phyloP scores from a whole-genome alignment of 352 stramenopile species.

The Globisporangium carolinianum region DNA sequence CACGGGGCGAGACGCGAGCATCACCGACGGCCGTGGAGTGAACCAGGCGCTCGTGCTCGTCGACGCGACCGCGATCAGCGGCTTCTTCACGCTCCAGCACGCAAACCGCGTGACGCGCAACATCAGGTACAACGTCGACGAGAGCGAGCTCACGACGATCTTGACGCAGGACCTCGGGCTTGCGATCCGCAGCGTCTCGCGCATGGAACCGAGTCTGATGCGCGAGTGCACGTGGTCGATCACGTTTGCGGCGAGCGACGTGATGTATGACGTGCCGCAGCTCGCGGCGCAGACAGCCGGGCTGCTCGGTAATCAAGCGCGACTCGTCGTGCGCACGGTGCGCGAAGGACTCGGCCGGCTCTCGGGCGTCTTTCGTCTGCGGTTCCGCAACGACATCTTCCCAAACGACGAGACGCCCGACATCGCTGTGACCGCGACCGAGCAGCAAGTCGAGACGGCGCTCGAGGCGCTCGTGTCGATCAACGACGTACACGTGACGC shows the following conservation, averaged over 20 bases:
- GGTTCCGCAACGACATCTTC: slow-evolving; percentile 68
- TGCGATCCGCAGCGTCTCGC: slow-evolving; percentile 43
- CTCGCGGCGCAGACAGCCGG: slow-evolving; percentile 41
- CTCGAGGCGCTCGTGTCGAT: slow-evolving; percentile 70
- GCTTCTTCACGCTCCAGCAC: slow-evolving; percentile 61
- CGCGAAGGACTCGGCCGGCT: slow-evolving; percentile 57
- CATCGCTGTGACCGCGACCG: slow-evolving; percentile 53
- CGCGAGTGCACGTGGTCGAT: slow-evolving; percentile 65
- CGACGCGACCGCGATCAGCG: slow-evolving; percentile 50
- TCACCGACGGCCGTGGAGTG: slow-evolving; percentile 50
- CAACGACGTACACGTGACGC: slow-evolving; percentile 50
- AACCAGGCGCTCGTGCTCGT: slow-evolving; percentile 38
- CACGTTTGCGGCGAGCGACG: slow-evolving; percentile 62
- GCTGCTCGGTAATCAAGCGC: slow-evolving; percentile 52
- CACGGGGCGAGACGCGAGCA: slow-evolving; percentile 37
- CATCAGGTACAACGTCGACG: slow-evolving; percentile 55
- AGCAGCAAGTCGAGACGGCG: slow-evolving; percentile 42
- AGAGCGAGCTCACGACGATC: slow-evolving; percentile 46
- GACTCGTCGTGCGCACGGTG: slow-evolving; percentile 36
- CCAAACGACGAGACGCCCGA: slow-evolving; percentile 62
- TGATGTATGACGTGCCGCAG: slow-evolving; percentile 52
- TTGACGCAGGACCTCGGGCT: slow-evolving; percentile 60
- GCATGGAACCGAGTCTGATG: slow-evolving; percentile 31
- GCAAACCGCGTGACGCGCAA: slow-evolving; percentile 51
- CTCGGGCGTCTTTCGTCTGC: slow-evolving; percentile 61